Percentiles rank a stretch among this genome's conserved stretches.
These are phyloP conservation scores for Bruguiera sexangula DNA, from an alignment of 345 rosid species.

Conservation along the genomic window DNA sequence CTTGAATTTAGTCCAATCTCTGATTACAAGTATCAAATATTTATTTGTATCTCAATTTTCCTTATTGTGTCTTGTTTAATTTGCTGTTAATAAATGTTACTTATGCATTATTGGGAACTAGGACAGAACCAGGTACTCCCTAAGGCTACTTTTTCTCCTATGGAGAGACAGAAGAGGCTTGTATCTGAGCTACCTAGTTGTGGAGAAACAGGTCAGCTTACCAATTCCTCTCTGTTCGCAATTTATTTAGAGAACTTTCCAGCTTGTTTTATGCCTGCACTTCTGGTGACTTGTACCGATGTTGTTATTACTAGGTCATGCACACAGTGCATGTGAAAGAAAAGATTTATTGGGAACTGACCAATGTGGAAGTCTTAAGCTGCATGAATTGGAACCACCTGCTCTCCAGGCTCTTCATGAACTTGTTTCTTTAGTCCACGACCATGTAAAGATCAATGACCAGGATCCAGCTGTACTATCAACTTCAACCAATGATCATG, in stretches of 20 bases:
- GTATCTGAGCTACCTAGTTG: constrained; percentile 15
- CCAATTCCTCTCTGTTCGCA: neutral
- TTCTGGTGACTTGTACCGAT: constrained; percentile 18
- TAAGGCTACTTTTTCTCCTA: constrained; percentile 23
- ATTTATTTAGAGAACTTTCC: neutral
- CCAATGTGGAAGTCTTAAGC: constrained; percentile 20
- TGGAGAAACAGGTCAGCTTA: constrained; percentile 34
- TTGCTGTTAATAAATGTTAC: constrained; percentile 9
- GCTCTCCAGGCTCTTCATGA: constrained; percentile 57
- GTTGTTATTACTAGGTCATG: constrained; percentile 30
- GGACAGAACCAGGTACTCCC: constrained; percentile 42
- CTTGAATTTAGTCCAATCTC: neutral
- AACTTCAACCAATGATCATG: constrained; percentile 34
- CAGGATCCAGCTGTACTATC: constrained; percentile 31
- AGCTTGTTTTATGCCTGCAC: constrained; percentile 1
- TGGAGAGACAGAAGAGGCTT: constrained; percentile 26
- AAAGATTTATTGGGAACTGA: constrained; percentile 33
- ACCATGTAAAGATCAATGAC: constrained; percentile 44
- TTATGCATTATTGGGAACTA: constrained; percentile 21
- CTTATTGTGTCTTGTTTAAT: constrained; percentile 9
- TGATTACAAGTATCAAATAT: neutral
- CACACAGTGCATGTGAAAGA: constrained; percentile 19
- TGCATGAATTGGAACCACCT: constrained; percentile 49
- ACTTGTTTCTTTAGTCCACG: constrained; percentile 76
- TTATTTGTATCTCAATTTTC: neutral